Percentiles rank a stretch among this genome's conserved stretches.
Conservation (phyloP, 352 stramenopile species). For the Pythium apleroticum region DNA sequence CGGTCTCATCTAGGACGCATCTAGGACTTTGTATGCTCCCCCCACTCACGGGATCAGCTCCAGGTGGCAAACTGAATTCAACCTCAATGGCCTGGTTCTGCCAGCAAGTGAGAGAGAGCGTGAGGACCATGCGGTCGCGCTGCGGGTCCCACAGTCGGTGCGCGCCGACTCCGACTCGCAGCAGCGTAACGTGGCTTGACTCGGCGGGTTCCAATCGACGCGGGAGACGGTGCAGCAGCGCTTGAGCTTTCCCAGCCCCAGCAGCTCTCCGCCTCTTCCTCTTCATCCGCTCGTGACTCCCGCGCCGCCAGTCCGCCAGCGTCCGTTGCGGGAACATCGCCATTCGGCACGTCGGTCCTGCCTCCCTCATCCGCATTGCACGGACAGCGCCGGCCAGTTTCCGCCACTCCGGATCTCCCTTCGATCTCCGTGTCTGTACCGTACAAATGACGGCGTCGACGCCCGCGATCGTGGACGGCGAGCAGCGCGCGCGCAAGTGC, state of each 20-base stretch:
- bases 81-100: not conserved
- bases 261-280: conserved; percentile 8
- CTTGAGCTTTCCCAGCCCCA: conserved; percentile 2
- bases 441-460: conserved; percentile 1
- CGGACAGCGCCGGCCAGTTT: not conserved
- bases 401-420: not conserved
- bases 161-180: not conserved
- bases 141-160: not conserved
- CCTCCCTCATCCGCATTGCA: not conserved
- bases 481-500: conserved; percentile 50
- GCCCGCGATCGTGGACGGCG: conserved; percentile 36
- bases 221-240: not conserved
- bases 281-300: conserved; percentile 1
- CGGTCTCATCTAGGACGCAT: not conserved
- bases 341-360: not conserved
- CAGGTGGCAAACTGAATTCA: conserved; percentile 16
- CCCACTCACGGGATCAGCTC: not conserved
- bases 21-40: not conserved
- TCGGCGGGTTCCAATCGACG: not conserved
- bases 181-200: not conserved
- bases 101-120: not conserved
- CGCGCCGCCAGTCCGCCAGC: not conserved
- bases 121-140: not conserved
- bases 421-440: not conserved
- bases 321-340: not conserved